Conservation (phyloP, 139 green algal genomes). For the Micractinium sp. region DNA sequence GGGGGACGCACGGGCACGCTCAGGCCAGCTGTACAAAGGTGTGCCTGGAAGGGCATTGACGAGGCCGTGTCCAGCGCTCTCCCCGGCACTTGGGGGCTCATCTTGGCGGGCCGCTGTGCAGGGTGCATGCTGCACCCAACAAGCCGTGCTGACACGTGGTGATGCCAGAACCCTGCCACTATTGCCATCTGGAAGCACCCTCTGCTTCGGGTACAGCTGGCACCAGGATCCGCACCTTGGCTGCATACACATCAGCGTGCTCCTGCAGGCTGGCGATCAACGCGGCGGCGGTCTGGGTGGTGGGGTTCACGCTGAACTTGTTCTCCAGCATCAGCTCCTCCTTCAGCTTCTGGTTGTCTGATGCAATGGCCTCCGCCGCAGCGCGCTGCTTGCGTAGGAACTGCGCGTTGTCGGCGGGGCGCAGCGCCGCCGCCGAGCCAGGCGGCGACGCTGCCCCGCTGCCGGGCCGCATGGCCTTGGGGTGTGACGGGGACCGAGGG, state of each 20-base stretch:
- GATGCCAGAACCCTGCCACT: too few species aligned
- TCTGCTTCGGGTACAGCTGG: not conserved
- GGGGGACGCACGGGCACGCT: not conserved
- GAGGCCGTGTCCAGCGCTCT: not conserved
- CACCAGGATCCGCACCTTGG: conserved; percentile 48
- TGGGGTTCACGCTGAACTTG: conserved; percentile 85
- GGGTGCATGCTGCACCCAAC: too few species aligned
- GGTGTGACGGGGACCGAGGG: too few species aligned
- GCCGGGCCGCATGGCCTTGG: not conserved
- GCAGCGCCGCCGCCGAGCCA: not conserved
- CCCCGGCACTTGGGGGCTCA: too few species aligned
- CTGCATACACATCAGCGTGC: conserved; percentile 58
- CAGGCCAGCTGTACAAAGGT: not conserved
- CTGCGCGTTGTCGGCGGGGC: conserved; percentile 28
- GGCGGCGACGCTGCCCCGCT: not conserved
- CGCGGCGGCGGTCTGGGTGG: conserved; percentile 38
- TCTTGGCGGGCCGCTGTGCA: too few species aligned
- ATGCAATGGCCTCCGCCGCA: conserved; percentile 82
- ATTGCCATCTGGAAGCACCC: not conserved
- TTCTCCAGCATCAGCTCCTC: conserved; percentile 92
- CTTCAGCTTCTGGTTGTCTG: conserved; percentile 88
- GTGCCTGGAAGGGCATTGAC: not conserved
- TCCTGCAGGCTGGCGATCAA: conserved; percentile 61
- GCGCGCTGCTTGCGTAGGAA: conserved; percentile 54
- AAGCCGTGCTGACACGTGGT: too few species aligned